Conservation (phyloP, 352 stramenopile genomes). For the Phytophthora parvispora region DNA sequence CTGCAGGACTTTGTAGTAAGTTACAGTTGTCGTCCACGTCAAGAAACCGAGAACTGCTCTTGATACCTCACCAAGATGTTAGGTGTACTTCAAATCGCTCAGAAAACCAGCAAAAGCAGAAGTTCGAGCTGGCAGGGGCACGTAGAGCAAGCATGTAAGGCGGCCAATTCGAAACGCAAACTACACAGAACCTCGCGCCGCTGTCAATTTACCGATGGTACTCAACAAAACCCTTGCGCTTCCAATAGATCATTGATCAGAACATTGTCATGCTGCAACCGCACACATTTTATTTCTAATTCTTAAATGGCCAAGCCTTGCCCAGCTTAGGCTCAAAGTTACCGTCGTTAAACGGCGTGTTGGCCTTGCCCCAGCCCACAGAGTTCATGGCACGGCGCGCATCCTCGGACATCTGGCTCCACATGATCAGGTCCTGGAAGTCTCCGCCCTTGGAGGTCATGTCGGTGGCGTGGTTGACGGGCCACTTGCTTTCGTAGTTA, state of each 20-base stretch:
- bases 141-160: too few species aligned
- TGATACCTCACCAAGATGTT: conserved; percentile 57
- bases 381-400: conserved; percentile 16
- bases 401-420: conserved; percentile 23
- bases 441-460: conserved; percentile 8
- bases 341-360: conserved; percentile 20
- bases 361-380: conserved; percentile 11
- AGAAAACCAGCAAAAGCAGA: too few species aligned
- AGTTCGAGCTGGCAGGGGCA: too few species aligned
- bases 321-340: conserved; percentile 17
- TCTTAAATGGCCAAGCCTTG: conserved; percentile 12
- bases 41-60: too few species aligned
- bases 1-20: too few species aligned
- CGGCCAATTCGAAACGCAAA: too few species aligned
- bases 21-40: too few species aligned
- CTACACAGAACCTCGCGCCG: too few species aligned
- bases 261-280: background rate
- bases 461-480: conserved; percentile 7
- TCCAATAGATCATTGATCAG: background rate
- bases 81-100: too few species aligned
- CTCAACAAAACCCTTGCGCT: too few species aligned
- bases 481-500: conserved; percentile 8
- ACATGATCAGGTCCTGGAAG: conserved; percentile 29
- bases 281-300: background rate
- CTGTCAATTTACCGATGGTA: too few species aligned